A percentile compares a stretch with the other conserved stretches of the same genome.
Conservation (phyloP, 2,329 filamentous ascomycete species). For the Bipolaris victoriae region DNA sequence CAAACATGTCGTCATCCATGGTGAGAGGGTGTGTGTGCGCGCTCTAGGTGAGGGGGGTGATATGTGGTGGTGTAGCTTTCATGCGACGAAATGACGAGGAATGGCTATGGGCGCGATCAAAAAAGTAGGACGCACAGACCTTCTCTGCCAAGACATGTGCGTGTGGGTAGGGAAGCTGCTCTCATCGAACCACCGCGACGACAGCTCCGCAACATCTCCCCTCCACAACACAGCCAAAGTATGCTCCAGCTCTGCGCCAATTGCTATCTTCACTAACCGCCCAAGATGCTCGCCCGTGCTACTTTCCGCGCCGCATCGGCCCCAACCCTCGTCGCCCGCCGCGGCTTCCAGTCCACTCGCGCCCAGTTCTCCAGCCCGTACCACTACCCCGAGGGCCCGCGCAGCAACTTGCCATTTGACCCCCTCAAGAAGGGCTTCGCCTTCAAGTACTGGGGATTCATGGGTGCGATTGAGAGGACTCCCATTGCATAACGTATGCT, state of each 20-base stretch:
- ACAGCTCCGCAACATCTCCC: conserved; percentile 33
- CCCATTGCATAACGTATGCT: conserved; percentile 39
- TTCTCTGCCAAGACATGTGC: conserved; percentile 9
- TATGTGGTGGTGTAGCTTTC: background rate
- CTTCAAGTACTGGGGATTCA: conserved; percentile 81
- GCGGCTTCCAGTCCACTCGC: conserved; percentile 92
- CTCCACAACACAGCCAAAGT: conserved; percentile 40
- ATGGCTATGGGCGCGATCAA: conserved; percentile 3
- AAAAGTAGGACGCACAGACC: conserved; percentile 10
- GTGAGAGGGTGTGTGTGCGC: conserved; percentile 10
- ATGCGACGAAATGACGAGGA: background rate
- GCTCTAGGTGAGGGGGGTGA: background rate
- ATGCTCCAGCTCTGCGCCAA: conserved; percentile 31
- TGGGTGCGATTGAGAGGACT: conserved; percentile 59
- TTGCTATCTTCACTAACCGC: conserved; percentile 44
- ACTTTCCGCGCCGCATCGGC: conserved; percentile 67
- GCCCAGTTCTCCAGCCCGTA: conserved; percentile 86
- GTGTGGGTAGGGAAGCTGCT: conserved; percentile 4
- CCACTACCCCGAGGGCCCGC: conserved; percentile 97
- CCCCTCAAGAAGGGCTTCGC: conserved; percentile 86
- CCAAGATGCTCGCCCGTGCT: conserved; percentile 78
- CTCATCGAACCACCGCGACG: conserved; percentile 20
- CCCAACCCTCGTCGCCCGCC: conserved; percentile 75
- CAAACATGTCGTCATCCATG: conserved; percentile 55
- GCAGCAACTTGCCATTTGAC: conserved; percentile 97